A percentile compares a stretch with the other conserved stretches of the same genome.
phyloP scores from a whole-genome alignment of 176 grass and related monocot species.

The Bromus sterilis region DNA sequence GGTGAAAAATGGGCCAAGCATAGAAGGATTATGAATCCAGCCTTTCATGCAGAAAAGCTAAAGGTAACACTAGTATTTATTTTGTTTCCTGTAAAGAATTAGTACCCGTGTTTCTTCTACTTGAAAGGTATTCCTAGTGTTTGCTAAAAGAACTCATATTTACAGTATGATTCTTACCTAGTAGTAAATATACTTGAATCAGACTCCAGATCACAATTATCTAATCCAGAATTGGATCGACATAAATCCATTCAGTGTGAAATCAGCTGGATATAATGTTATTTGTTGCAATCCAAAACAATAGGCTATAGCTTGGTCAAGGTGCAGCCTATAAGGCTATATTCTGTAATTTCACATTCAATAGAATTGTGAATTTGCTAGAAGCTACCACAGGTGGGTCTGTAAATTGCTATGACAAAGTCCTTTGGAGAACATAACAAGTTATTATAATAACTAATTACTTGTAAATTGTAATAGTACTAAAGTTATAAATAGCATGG shows the following conservation, averaged over 20 bases:
- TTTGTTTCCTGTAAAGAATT: neutral
- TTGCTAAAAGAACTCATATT: neutral
- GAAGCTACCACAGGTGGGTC: neutral
- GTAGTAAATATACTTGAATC: neutral
- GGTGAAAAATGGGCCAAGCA: conserved; percentile 64
- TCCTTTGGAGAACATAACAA: neutral
- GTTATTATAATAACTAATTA: neutral
- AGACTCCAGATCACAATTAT: neutral
- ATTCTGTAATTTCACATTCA: neutral
- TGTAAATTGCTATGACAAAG: neutral
- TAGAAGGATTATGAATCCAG: conserved; percentile 58
- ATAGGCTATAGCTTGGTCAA: neutral
- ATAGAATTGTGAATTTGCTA: neutral
- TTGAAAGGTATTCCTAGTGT: conserved; percentile 14
- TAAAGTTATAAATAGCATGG: neutral
- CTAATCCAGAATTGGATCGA: neutral
- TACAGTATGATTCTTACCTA: too few relatives aligned
- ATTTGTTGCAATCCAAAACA: neutral
- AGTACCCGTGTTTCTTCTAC: neutral
- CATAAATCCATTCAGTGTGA: neutral
- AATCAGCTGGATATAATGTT: neutral
- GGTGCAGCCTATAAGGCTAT: neutral
- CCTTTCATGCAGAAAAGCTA: conserved; percentile 56
- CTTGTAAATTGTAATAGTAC: neutral
- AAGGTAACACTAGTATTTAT: conserved; percentile 21